These are phyloP conservation scores for Botrytis galanthina DNA, from an alignment of 2,329 filamentous ascomycete genomes.

Conservation along the genomic window DNA sequence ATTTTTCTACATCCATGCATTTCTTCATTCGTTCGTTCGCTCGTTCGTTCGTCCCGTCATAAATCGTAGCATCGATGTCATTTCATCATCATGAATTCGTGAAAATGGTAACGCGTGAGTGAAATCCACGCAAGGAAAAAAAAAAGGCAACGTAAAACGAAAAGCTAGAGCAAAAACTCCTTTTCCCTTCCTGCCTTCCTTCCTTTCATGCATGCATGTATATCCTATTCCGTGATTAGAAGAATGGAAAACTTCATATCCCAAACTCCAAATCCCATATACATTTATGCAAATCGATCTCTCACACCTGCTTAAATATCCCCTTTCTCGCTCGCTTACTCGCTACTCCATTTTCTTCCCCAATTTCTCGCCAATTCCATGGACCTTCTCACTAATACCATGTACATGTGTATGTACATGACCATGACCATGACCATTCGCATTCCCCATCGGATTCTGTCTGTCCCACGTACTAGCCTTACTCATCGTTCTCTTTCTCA, in stretches of 20 bases:
- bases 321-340: background rate
- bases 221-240: background rate
- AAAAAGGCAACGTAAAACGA: background rate
- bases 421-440: background rate
- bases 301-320: background rate
- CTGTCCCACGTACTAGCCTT: constrained; percentile 33
- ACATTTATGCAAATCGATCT: background rate
- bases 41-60: background rate
- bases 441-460: constrained; percentile 12
- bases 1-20: background rate
- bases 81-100: constrained; percentile 1
- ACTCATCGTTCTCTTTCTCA: constrained; percentile 35
- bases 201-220: background rate
- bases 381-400: background rate
- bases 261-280: background rate
- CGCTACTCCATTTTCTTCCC: constrained; percentile 10
- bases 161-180: background rate
- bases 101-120: background rate
- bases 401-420: background rate
- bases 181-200: background rate
- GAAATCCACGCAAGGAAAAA: background rate
- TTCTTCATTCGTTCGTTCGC: too few species aligned
- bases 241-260: background rate
- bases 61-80: background rate
- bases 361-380: background rate